These are phyloP conservation scores for Salix viminalis DNA, from an alignment of 345 rosid species.

Conservation along the genomic window DNA sequence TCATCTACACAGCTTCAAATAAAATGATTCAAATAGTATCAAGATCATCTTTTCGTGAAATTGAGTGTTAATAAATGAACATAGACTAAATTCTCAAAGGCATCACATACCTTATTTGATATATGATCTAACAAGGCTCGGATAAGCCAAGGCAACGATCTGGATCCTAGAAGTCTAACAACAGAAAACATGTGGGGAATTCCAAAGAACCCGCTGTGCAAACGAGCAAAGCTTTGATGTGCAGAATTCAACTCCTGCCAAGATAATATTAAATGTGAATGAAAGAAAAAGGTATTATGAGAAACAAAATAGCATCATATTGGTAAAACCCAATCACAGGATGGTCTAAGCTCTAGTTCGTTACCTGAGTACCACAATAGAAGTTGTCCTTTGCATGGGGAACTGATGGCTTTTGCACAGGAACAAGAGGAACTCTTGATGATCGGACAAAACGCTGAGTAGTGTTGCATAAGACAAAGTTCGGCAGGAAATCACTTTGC, in stretches of 20 bases:
- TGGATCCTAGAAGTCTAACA: slow-evolving; percentile 84
- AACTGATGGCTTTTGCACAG: slow-evolving; percentile 90
- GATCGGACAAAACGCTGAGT: slow-evolving; percentile 93
- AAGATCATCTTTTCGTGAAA: neutral
- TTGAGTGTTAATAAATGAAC: neutral
- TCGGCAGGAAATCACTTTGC: slow-evolving; percentile 95
- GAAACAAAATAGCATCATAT: neutral
- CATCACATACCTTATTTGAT: slow-evolving; percentile 71
- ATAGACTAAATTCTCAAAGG: neutral
- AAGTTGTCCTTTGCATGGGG: slow-evolving; percentile 87
- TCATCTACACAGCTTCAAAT: neutral
- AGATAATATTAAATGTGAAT: slow-evolving; percentile 5
- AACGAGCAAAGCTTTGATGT: slow-evolving; percentile 90
- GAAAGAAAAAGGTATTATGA: neutral
- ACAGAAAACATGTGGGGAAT: slow-evolving; percentile 80
- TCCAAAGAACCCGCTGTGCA: slow-evolving; percentile 91
- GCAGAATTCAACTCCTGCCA: slow-evolving; percentile 90
- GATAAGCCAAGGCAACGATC: slow-evolving; percentile 97
- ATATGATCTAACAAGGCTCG: slow-evolving; percentile 92
- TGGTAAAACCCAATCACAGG: slow-evolving; percentile 1
- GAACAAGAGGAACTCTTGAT: slow-evolving; percentile 57
- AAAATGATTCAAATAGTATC: neutral
- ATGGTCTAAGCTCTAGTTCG: slow-evolving; percentile 11
- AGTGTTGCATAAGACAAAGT: slow-evolving; percentile 93
- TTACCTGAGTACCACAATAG: slow-evolving; percentile 94